Evolutionary conservation across 1,284 basidiomycete species (phyloP).

Genomic region (Dichomitus squalens): DNA sequence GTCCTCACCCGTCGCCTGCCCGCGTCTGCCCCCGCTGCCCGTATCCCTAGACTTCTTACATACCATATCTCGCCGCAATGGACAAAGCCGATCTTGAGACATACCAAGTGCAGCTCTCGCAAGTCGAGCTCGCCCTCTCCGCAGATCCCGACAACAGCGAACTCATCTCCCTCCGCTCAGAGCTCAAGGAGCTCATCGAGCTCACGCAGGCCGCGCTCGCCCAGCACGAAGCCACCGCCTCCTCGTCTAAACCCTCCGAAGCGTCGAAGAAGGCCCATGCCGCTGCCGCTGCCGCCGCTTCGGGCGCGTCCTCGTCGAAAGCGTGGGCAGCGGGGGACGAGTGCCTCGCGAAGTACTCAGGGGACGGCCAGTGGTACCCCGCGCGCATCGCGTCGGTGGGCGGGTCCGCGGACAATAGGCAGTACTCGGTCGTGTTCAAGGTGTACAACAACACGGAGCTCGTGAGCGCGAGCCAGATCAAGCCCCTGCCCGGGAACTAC

Average conservation of each 20-base stretch:
- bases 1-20: not conserved
- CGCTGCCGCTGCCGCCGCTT: slow-evolving; percentile 5
- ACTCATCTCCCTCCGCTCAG: slow-evolving; percentile 74
- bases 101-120: slow-evolving; percentile 86
- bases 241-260: slow-evolving; percentile 59
- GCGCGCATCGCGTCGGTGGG: slow-evolving; percentile 88
- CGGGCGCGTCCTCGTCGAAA: slow-evolving; percentile 46
- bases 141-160: slow-evolving; percentile 84
- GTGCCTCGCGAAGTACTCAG: slow-evolving; percentile 89
- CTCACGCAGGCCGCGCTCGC: slow-evolving; percentile 80
- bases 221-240: slow-evolving; percentile 59
- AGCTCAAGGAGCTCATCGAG: slow-evolving; percentile 88
- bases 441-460: slow-evolving; percentile 96
- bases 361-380: slow-evolving; percentile 89
- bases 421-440: slow-evolving; percentile 94
- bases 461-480: slow-evolving; percentile 74
- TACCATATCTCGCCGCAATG: slow-evolving; percentile 41
- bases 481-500: slow-evolving; percentile 65
- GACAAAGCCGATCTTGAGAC: slow-evolving; percentile 83
- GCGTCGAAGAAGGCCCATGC: slow-evolving; percentile 55
- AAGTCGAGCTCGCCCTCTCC: slow-evolving; percentile 86
- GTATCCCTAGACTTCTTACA: not conserved
- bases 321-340: slow-evolving; percentile 87
- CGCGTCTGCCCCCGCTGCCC: not conserved
- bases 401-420: slow-evolving; percentile 82